These are phyloP conservation scores for Amanita pseudoporphyria DNA, from an alignment of 768 basidiomycete species.

Conservation along the genomic window DNA sequence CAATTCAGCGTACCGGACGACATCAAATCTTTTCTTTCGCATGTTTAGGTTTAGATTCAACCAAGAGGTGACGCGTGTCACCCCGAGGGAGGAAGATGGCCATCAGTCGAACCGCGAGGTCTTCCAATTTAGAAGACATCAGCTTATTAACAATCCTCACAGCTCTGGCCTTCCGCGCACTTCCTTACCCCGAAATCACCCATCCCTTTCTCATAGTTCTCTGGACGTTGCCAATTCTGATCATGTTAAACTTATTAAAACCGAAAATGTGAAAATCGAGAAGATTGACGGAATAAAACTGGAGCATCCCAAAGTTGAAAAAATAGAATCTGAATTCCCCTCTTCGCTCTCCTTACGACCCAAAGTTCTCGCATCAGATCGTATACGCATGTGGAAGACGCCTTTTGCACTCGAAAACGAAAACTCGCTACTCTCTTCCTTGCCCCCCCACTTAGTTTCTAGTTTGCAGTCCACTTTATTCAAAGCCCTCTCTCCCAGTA, in stretches of 20 bases:
- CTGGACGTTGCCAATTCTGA: neutral
- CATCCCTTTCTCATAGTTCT: neutral
- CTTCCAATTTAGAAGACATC: constrained; percentile 1
- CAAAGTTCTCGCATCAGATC: constrained; percentile 11
- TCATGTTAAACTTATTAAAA: too few relatives aligned
- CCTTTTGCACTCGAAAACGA: constrained; percentile 5
- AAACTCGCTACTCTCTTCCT: neutral
- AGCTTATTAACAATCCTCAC: neutral
- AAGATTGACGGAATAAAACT: too few relatives aligned
- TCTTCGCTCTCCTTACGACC: constrained; percentile 5
- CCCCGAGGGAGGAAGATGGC: neutral
- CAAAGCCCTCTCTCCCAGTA: constrained; percentile 12
- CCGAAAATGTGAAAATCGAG: too few relatives aligned
- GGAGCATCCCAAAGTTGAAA: neutral
- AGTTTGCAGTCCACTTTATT: constrained; percentile 1
- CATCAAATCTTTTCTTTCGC: constrained; percentile 7
- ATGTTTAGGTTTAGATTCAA: constrained; percentile 3
- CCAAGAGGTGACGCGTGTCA: neutral
- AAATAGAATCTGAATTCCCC: neutral
- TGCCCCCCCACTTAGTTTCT: constrained; percentile 8
- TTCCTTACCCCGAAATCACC: constrained; percentile 2
- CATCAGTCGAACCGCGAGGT: too few relatives aligned
- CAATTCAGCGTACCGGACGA: constrained; percentile 12
- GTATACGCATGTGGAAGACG: constrained; percentile 12
- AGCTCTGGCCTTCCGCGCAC: neutral